Percentiles rank a stretch among this genome's conserved stretches.
phyloP scores from a whole-genome alignment of 2,329 filamentous ascomycete genomes.

The Claviceps purpurea region DNA sequence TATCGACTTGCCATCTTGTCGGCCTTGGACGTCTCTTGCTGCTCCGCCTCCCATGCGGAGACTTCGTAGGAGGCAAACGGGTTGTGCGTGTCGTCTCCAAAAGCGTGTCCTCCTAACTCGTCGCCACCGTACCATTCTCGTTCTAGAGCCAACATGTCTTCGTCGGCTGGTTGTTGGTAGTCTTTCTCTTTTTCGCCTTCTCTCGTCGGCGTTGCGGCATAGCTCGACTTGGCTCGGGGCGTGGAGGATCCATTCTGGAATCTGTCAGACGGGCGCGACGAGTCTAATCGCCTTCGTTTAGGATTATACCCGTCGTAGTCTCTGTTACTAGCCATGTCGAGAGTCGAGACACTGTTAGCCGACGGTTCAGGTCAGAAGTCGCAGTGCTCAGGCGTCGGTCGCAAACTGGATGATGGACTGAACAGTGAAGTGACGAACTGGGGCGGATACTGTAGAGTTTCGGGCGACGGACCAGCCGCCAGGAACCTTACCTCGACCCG shows the following conservation, averaged over 20 bases:
- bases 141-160: conserved; percentile 65
- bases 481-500: neutral
- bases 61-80: conserved; percentile 71
- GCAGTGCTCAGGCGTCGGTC: neutral
- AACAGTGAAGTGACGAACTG: neutral
- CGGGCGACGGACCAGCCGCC: neutral
- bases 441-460: conserved; percentile 8
- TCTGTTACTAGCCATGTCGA: conserved; percentile 21
- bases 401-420: neutral
- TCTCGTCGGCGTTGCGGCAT: conserved; percentile 27
- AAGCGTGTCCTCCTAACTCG: conserved; percentile 66
- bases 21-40: conserved; percentile 62
- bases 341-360: neutral
- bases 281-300: conserved; percentile 25
- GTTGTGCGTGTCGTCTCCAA: conserved; percentile 87
- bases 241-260: conserved; percentile 22
- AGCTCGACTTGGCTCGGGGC: conserved; percentile 21
- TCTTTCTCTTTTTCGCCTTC: conserved; percentile 26
- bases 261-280: conserved; percentile 14
- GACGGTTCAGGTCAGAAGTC: neutral
- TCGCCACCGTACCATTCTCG: conserved; percentile 89
- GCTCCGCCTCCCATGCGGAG: conserved; percentile 58
- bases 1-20: conserved; percentile 68
- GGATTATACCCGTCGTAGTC: conserved; percentile 26
- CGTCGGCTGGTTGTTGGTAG: conserved; percentile 48